Evolutionary conservation across 179 eudicot species (phyloP).

Genomic region (Sideroxylon spinosum): DNA sequence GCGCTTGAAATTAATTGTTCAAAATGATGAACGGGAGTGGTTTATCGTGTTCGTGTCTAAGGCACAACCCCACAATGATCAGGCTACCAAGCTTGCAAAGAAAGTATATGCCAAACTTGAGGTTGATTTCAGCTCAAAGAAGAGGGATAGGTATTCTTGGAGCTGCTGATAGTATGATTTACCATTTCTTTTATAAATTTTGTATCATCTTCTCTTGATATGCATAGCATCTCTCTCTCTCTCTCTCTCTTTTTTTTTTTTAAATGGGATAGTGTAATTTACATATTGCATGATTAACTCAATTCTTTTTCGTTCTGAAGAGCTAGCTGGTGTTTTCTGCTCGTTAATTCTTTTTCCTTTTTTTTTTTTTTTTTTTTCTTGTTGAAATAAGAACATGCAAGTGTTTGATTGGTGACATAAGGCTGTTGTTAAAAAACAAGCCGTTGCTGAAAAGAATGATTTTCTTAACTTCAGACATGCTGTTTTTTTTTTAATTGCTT

Average conservation of each 20-base stretch:
- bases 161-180: conserved; percentile 12
- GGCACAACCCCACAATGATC: conserved; percentile 87
- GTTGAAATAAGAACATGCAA: neutral
- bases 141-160: conserved; percentile 72
- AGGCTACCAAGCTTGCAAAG: conserved; percentile 82
- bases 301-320: neutral
- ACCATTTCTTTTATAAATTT: neutral
- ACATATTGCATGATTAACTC: neutral
- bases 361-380: neutral
- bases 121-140: conserved; percentile 96
- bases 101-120: conserved; percentile 90
- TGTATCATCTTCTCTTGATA: conserved; percentile 2
- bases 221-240: neutral
- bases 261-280: neutral
- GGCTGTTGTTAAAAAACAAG: neutral
- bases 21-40: conserved; percentile 94
- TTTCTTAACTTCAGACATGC: neutral
- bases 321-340: neutral
- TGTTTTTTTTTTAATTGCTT: neutral
- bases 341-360: neutral
- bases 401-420: neutral
- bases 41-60: conserved; percentile 90
- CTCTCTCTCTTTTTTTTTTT: neutral
- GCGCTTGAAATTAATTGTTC: conserved; percentile 78
- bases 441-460: neutral